phyloP scores from a whole-genome alignment of 106 monocot genomes.

The Cymbidium sinense region DNA sequence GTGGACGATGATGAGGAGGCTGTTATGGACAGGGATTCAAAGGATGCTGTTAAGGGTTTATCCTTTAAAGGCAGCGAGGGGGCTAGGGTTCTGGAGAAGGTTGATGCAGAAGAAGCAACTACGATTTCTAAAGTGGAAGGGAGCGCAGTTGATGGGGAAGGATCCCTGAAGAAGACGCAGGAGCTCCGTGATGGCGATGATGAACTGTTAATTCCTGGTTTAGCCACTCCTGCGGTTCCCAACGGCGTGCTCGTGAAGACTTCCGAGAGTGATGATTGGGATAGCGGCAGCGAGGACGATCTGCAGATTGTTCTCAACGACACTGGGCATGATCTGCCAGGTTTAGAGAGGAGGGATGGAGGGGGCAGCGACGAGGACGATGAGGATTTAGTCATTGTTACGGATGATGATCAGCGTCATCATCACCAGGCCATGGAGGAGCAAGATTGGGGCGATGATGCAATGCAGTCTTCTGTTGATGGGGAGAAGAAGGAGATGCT shows the following conservation, averaged over 20 bases:
- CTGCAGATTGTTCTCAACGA: constrained; percentile 88
- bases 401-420: constrained; percentile 26
- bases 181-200: constrained; percentile 16
- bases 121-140: background rate
- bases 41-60: background rate
- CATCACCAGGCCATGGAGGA: constrained; percentile 47
- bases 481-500: constrained; percentile 61
- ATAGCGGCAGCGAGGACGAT: constrained; percentile 96
- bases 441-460: constrained; percentile 74
- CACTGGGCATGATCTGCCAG: constrained; percentile 14
- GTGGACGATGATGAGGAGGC: constrained; percentile 36
- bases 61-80: background rate
- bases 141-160: constrained; percentile 1
- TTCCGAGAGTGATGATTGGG: constrained; percentile 60
- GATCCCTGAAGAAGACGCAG: constrained; percentile 7
- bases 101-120: constrained; percentile 12
- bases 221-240: background rate
- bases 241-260: constrained; percentile 5
- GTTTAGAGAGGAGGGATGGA: constrained; percentile 10
- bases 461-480: constrained; percentile 31
- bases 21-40: background rate
- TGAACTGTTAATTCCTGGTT: constrained; percentile 50
- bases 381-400: constrained; percentile 21
- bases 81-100: constrained; percentile 20
- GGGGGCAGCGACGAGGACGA: constrained; percentile 66